phyloP scores from a whole-genome alignment of 805 yeast species.

The Candida arabinofermentans region DNA sequence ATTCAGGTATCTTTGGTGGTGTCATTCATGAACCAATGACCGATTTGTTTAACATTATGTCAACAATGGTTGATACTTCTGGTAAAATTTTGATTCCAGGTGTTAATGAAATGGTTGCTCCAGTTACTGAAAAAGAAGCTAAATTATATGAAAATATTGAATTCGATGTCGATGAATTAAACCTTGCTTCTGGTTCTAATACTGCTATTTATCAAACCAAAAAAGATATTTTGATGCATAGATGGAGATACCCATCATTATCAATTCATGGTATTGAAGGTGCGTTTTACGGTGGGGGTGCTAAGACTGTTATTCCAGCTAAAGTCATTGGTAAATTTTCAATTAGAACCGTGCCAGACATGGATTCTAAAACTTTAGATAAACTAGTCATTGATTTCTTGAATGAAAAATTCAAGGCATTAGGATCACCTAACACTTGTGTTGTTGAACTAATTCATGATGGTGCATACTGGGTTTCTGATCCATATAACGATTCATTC shows the following conservation, averaged over 20 bases:
- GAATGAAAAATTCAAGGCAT: slow-evolving; percentile 56
- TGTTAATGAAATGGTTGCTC: slow-evolving; percentile 90
- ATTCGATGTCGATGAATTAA: slow-evolving; percentile 77
- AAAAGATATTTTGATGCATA: slow-evolving; percentile 87
- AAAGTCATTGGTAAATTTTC: slow-evolving; percentile 92
- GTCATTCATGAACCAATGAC: slow-evolving; percentile 96
- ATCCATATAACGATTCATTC: slow-evolving; percentile 89
- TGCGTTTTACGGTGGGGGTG: slow-evolving; percentile 92
- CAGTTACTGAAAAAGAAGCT: slow-evolving; percentile 77
- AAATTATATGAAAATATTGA: slow-evolving; percentile 81
- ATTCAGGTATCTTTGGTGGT: slow-evolving; percentile 97
- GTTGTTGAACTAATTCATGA: slow-evolving; percentile 81
- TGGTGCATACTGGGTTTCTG: slow-evolving; percentile 94
- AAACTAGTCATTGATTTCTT: slow-evolving; percentile 71
- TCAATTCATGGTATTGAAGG: slow-evolving; percentile 98
- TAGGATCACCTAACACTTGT: slow-evolving; percentile 74
- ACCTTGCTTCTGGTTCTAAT: slow-evolving; percentile 83
- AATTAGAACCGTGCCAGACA: slow-evolving; percentile 95
- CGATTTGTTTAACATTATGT: slow-evolving; percentile 76
- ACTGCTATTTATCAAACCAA: slow-evolving; percentile 75
- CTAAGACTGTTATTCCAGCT: slow-evolving; percentile 97
- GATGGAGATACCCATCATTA: slow-evolving; percentile 98
- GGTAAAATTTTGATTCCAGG: slow-evolving; percentile 91
- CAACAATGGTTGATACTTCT: slow-evolving; percentile 69
- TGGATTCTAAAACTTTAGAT: slow-evolving; percentile 75